phyloP scores from a whole-genome alignment of 2,329 filamentous ascomycete species.

The Aureobasidium subglaciale region DNA sequence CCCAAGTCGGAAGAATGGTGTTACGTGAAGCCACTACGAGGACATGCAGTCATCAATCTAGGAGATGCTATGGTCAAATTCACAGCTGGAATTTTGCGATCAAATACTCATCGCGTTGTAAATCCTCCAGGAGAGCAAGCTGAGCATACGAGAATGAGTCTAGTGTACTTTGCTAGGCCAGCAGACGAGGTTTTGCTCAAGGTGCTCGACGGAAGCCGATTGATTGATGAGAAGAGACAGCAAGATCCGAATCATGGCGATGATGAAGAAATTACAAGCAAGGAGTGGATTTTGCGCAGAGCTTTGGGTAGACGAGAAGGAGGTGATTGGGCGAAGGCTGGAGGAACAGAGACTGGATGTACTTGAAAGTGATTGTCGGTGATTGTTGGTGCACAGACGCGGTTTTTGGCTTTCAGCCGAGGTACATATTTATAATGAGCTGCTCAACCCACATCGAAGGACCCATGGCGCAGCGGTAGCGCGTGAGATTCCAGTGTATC shows the following conservation, averaged over 20 bases:
- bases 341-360: constrained; percentile 27
- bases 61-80: constrained; percentile 44
- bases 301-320: constrained; percentile 31
- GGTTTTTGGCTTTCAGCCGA: too few species aligned
- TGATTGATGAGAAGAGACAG: constrained; percentile 23
- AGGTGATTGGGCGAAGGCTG: constrained; percentile 29
- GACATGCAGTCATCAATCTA: constrained; percentile 43
- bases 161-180: constrained; percentile 18
- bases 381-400: background rate
- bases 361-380: background rate
- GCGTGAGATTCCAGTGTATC: constrained; percentile 11
- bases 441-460: background rate
- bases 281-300: constrained; percentile 37
- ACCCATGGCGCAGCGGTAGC: constrained; percentile 11
- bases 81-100: constrained; percentile 32
- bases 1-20: constrained; percentile 35
- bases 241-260: constrained; percentile 17
- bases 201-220: constrained; percentile 27
- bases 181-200: constrained; percentile 19
- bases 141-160: constrained; percentile 19
- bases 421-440: too few species aligned
- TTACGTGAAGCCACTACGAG: constrained; percentile 46
- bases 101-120: constrained; percentile 24
- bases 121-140: constrained; percentile 19
- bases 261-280: constrained; percentile 28